phyloP scores from a whole-genome alignment of 2,329 filamentous ascomycete species.

The Calcarisporium arbuscula region DNA sequence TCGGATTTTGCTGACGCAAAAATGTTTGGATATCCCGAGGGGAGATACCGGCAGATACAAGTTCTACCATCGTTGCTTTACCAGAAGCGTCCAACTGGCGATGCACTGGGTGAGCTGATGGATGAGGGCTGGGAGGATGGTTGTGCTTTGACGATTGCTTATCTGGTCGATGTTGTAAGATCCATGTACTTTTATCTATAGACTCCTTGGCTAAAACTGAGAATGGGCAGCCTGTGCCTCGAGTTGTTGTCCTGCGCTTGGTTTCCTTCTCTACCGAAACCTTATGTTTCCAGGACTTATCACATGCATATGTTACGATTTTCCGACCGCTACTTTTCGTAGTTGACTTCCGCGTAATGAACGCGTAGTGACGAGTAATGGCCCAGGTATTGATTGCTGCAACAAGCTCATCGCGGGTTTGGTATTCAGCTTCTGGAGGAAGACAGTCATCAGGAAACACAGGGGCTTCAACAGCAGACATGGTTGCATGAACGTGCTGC shows the following conservation, averaged over 20 bases:
- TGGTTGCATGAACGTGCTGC: too few species aligned
- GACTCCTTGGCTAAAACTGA: conserved; percentile 11
- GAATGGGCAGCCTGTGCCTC: conserved; percentile 9
- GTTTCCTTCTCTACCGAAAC: background rate
- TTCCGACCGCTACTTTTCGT: too few species aligned
- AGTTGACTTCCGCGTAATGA: too few species aligned
- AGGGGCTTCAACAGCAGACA: too few species aligned
- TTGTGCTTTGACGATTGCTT: conserved; percentile 4
- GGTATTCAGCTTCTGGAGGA: too few species aligned
- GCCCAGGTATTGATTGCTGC: too few species aligned
- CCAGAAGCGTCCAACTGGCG: conserved; percentile 3
- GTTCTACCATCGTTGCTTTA: background rate
- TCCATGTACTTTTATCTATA: conserved; percentile 5
- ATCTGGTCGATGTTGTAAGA: conserved; percentile 5
- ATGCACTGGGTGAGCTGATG: conserved; percentile 5
- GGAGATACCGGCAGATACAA: conserved; percentile 1
- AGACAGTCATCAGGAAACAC: too few species aligned
- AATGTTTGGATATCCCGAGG: conserved; percentile 12
- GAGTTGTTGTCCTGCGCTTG: conserved; percentile 7
- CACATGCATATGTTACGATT: background rate
- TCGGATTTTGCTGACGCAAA: conserved; percentile 5
- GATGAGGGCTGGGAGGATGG: conserved; percentile 4
- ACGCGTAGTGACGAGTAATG: too few species aligned
- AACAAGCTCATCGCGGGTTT: too few species aligned
- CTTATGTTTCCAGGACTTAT: background rate